Evolutionary conservation across 2,329 filamentous ascomycete genomes (phyloP), one percentile per base, ranked within the genome.

Genomic region (Fusarium acutatum): DNA sequence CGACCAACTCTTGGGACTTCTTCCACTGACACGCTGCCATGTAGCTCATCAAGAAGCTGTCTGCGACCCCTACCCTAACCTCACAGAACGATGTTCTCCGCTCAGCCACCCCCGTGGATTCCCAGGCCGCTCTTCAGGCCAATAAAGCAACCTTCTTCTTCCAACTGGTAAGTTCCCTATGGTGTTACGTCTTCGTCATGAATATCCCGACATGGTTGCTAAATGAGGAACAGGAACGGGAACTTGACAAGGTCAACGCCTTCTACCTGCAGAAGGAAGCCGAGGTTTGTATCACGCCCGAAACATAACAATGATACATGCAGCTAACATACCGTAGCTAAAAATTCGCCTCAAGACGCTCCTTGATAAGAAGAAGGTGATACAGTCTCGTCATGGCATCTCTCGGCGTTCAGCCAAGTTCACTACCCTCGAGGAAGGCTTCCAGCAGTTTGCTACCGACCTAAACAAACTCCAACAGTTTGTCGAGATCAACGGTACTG

Each of bases 121-220:
- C 95, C n/a, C 95, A 97, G 84, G 91, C 92, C 56, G 93, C 95
- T 50, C 87, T 98, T 56, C 95, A 98, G 83, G 96, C 96, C 64
- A 99, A 99, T 85, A 98, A 97, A 84, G 96, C 96, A 64, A 97
- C 96, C 17, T 99, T 99, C 85, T 99, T 99, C 88, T 98, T 98
- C 82, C 94, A 96, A 83, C 87, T 99, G 83, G 95, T 97, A 89
- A 81, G 91, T 67, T 59, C 26, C 30, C 24, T 50, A 66, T 66
- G 59, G 60, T 72, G 53, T 59, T 58, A 28, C 63, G 74, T 35
- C 66, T 72, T 56, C 73, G 64, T 40, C 67, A 78, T 79, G 77
- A 75, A 79, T 43, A 77, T 79, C 34, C 69, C 75, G 52, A 53
- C 38, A 54, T 71, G 71, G 41, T 73, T 83, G 71, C 84, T 88